Evolutionary conservation across 257 asterid genomes (phyloP).

Genomic region (Primulina tabacum): DNA sequence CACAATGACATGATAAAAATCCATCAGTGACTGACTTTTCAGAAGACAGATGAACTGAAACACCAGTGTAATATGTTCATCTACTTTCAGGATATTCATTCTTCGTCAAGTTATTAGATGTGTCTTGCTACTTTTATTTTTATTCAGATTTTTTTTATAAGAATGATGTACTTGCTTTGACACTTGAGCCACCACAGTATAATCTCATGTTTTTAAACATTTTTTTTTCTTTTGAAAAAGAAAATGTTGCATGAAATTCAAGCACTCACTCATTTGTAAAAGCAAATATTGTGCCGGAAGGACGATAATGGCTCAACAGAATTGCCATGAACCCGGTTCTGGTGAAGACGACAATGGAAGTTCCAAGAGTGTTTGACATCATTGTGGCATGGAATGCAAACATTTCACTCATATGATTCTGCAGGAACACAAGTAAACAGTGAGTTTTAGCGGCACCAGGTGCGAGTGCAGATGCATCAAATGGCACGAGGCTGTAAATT

Average conservation of each 20-base stretch:
- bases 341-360: conserved; percentile 91
- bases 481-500: neutral
- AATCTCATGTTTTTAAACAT: neutral
- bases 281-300: conserved; percentile 95
- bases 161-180: neutral
- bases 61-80: neutral
- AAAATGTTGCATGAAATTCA: neutral
- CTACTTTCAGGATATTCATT: neutral
- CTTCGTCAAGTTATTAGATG: neutral
- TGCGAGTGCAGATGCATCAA: conserved; percentile 3
- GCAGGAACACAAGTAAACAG: conserved; percentile 32
- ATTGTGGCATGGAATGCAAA: conserved; percentile 96
- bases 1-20: conserved; percentile 20
- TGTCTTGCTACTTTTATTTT: neutral
- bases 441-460: conserved; percentile 14
- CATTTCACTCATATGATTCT: conserved; percentile 99
- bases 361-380: conserved; percentile 96
- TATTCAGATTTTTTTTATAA: neutral
- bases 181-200: neutral
- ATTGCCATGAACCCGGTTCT: conserved; percentile 94
- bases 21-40: conserved; percentile 5
- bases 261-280: conserved; percentile 88
- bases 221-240: neutral
- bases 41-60: neutral
- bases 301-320: conserved; percentile 88